Conservation (phyloP, 805 yeast genomes). For the Pichia paraexigua region DNA sequence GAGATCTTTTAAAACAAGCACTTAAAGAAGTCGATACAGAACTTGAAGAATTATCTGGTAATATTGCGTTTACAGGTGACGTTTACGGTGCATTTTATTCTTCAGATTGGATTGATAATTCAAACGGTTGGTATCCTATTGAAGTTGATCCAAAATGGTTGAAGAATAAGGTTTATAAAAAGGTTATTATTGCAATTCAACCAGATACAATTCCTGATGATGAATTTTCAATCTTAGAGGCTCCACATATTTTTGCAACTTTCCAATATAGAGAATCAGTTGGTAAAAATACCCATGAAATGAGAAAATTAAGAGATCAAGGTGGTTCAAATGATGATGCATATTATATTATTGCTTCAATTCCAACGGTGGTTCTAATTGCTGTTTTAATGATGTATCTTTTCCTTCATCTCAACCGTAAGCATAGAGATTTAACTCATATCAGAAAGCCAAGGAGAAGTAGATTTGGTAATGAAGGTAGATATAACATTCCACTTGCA, state of each 20-base stretch:
- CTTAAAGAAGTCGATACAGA: constrained; percentile 9
- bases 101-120: constrained; percentile 61
- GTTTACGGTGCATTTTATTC: constrained; percentile 43
- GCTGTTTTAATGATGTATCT: constrained; percentile 57
- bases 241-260: constrained; percentile 36
- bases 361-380: constrained; percentile 59
- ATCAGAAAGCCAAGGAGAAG: constrained; percentile 32
- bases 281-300: constrained; percentile 34
- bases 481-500: constrained; percentile 22
- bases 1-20: constrained; percentile 15
- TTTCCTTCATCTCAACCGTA: constrained; percentile 48
- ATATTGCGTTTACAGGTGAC: constrained; percentile 19
- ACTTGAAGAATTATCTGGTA: constrained; percentile 14
- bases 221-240: constrained; percentile 47
- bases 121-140: constrained; percentile 58
- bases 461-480: constrained; percentile 27
- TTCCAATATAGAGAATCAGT: constrained; percentile 48
- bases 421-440: constrained; percentile 45
- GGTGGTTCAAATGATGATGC: constrained; percentile 37
- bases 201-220: constrained; percentile 60
- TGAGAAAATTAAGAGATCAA: constrained; percentile 26
- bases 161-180: constrained; percentile 41
- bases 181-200: constrained; percentile 63
- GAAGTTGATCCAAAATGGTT: constrained; percentile 61
- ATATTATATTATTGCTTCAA: constrained; percentile 53